Conservation (phyloP, 305 asterid genomes). For the Fraxinus greggii region DNA sequence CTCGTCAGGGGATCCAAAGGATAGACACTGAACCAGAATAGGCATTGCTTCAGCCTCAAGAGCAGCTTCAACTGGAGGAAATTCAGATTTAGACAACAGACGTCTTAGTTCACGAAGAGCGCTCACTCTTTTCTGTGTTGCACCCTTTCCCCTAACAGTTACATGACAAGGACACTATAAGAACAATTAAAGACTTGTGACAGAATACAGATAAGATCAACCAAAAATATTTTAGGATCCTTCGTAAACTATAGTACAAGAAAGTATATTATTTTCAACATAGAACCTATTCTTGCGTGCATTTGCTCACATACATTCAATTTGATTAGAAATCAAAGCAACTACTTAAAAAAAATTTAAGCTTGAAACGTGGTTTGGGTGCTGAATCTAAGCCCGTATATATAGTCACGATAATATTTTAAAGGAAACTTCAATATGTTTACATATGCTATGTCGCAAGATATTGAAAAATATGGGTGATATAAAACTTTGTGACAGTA, state of each 20-base stretch:
- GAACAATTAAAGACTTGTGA: background rate
- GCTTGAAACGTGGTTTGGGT: background rate
- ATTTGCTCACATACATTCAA: background rate
- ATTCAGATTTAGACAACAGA: conserved; percentile 77
- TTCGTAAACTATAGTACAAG: background rate
- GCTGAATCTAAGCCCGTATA: background rate
- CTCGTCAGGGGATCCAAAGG: conserved; percentile 92
- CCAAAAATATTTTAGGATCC: background rate
- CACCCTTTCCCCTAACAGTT: conserved; percentile 76
- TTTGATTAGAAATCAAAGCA: background rate
- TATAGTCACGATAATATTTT: background rate
- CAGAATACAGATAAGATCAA: background rate
- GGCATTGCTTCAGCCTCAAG: conserved; percentile 79
- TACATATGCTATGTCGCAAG: background rate
- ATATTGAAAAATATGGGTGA: background rate
- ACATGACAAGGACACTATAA: conserved; percentile 1
- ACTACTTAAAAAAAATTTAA: background rate
- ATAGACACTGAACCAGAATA: conserved; percentile 71
- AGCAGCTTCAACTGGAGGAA: conserved; percentile 87
- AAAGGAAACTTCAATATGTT: background rate
- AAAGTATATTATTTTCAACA: background rate
- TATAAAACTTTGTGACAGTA: background rate
- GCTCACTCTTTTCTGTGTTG: conserved; percentile 63
- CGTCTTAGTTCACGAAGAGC: conserved; percentile 90
- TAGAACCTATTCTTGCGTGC: background rate